Conservation (phyloP, 495 filamentous ascomycete genomes). For the Penicillium pulvis region DNA sequence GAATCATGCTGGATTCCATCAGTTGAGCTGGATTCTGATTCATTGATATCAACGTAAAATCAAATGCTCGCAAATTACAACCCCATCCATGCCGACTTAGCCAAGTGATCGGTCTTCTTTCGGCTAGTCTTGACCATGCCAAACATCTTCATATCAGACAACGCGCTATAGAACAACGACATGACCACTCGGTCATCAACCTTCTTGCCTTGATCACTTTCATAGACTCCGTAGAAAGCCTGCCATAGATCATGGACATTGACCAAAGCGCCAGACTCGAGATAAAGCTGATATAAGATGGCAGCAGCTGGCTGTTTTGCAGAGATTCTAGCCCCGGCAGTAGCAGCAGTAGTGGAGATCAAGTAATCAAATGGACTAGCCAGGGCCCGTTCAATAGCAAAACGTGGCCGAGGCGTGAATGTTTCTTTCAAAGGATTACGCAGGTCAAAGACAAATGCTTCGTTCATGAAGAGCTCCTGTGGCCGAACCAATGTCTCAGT, state of each 20-base stretch:
- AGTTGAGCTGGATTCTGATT: neutral
- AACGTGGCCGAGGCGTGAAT: slow-evolving; percentile 78
- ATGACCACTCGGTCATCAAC: slow-evolving; percentile 55
- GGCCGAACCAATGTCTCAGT: slow-evolving; percentile 54
- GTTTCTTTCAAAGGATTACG: slow-evolving; percentile 76
- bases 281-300: slow-evolving; percentile 87
- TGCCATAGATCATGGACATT: slow-evolving; percentile 90
- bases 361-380: slow-evolving; percentile 84
- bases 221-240: slow-evolving; percentile 77
- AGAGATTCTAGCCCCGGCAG: slow-evolving; percentile 40
- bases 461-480: slow-evolving; percentile 68
- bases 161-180: slow-evolving; percentile 74
- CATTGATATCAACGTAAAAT: neutral
- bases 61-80: slow-evolving; percentile 39
- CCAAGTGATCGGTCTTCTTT: slow-evolving; percentile 89
- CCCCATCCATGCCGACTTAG: slow-evolving; percentile 76
- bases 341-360: slow-evolving; percentile 55
- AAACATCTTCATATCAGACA: slow-evolving; percentile 82
- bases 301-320: slow-evolving; percentile 74
- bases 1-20: too few species aligned
- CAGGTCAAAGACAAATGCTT: slow-evolving; percentile 83
- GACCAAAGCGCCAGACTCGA: slow-evolving; percentile 84
- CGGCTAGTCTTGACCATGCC: slow-evolving; percentile 86
- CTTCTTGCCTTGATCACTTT: slow-evolving; percentile 58
- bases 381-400: slow-evolving; percentile 79